A percentile compares a stretch with the other conserved stretches of the same genome.
These are phyloP conservation scores for Globisporangium spiculum DNA, from an alignment of 352 stramenopile species.

Conservation along the genomic window DNA sequence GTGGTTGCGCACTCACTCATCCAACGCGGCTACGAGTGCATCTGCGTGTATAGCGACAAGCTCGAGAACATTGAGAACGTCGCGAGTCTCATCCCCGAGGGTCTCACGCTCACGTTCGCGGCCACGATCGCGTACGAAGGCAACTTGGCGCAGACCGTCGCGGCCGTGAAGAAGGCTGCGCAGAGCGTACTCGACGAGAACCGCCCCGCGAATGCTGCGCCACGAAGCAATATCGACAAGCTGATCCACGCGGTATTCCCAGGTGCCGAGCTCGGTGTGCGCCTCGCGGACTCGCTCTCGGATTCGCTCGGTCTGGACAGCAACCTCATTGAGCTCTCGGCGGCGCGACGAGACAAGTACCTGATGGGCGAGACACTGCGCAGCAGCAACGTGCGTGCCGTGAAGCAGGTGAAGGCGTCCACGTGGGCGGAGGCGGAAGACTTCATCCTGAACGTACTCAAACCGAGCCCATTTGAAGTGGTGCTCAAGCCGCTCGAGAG, in stretches of 20 bases:
- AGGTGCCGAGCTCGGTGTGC: slow-evolving; percentile 91
- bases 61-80: slow-evolving; percentile 82
- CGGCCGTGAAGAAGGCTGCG: slow-evolving; percentile 47
- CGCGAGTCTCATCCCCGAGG: slow-evolving; percentile 72
- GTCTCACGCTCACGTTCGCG: slow-evolving; percentile 72
- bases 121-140: slow-evolving; percentile 74
- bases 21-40: slow-evolving; percentile 86
- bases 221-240: slow-evolving; percentile 23
- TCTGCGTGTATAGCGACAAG: slow-evolving; percentile 84
- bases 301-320: slow-evolving; percentile 81
- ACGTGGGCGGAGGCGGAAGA: slow-evolving; percentile 66
- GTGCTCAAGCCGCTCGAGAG: slow-evolving; percentile 91
- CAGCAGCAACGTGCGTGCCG: slow-evolving; percentile 73
- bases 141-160: slow-evolving; percentile 40
- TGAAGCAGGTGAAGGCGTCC: slow-evolving; percentile 88
- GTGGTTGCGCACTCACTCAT: slow-evolving; percentile 92
- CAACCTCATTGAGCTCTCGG: slow-evolving; percentile 80
- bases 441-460: slow-evolving; percentile 68
- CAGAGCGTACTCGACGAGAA: slow-evolving; percentile 25
- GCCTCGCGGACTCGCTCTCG: slow-evolving; percentile 87
- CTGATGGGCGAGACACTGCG: slow-evolving; percentile 88
- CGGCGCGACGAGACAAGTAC: slow-evolving; percentile 77
- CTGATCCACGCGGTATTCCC: slow-evolving; percentile 85
- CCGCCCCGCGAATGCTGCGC: slow-evolving; percentile 4
- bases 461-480: slow-evolving; percentile 73